Evolutionary conservation across 2,329 filamentous ascomycete genomes (phyloP).

Genomic region (Pestalotiopsis sp.): DNA sequence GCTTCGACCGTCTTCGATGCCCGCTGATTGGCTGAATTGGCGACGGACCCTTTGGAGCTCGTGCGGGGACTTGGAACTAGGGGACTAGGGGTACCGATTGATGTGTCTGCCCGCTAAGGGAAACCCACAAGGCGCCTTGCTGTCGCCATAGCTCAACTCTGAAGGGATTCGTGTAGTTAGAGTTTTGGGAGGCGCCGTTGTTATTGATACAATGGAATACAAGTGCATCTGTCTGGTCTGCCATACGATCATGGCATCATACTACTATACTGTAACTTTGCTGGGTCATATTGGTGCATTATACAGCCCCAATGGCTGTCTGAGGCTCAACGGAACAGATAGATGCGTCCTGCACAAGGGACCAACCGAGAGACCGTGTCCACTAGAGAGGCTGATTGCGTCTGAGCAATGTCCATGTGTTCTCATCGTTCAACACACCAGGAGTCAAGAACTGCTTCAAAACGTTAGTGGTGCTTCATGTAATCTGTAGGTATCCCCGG

Average conservation of each 20-base stretch:
- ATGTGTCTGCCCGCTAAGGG: background rate
- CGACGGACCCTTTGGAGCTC: constrained; percentile 1
- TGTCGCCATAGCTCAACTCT: no score
- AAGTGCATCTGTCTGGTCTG: no score
- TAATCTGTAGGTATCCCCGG: background rate
- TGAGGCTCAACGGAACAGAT: background rate
- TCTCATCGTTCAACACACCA: background rate
- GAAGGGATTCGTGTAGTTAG: no score
- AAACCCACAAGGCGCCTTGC: background rate
- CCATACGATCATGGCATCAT: no score
- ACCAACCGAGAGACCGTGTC: background rate
- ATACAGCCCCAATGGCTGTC: background rate
- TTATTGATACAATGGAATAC: no score
- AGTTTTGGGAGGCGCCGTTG: no score
- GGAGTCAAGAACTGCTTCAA: background rate
- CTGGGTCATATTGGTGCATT: no score
- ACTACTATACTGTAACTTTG: no score
- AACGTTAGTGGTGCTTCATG: background rate
- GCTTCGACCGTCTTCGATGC: constrained; percentile 6
- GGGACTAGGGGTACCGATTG: background rate
- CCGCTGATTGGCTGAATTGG: constrained; percentile 10
- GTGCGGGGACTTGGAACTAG: constrained; percentile 9
- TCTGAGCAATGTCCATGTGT: background rate
- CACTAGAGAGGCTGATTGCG: background rate
- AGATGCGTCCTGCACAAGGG: no score